A percentile compares a stretch with the other conserved stretches of the same genome.
phyloP scores from a whole-genome alignment of 805 yeast species.

The Nakazawaea populi region DNA sequence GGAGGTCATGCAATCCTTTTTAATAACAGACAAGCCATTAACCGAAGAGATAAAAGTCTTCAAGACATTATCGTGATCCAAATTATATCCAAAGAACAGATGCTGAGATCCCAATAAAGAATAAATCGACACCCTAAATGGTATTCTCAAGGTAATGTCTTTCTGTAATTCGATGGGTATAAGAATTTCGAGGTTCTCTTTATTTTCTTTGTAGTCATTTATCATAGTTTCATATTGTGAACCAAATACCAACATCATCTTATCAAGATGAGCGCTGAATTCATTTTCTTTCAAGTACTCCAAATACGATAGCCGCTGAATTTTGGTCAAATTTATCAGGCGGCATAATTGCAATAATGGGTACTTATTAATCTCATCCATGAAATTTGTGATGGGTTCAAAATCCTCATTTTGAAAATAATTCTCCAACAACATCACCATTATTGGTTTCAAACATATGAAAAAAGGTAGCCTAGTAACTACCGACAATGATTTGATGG shows the following conservation, averaged over 20 bases:
- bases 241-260: background rate
- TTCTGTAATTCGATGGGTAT: background rate
- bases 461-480: constrained; percentile 37
- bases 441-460: constrained; percentile 42
- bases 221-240: constrained; percentile 3
- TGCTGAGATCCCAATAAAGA: constrained; percentile 21
- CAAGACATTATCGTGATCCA: constrained; percentile 21
- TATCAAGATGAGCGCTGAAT: background rate
- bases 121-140: constrained; percentile 18
- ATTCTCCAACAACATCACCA: constrained; percentile 39
- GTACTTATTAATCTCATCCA: constrained; percentile 20
- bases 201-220: constrained; percentile 15
- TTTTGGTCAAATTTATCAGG: background rate
- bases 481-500: constrained; percentile 39
- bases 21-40: constrained; percentile 14
- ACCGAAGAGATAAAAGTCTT: constrained; percentile 15
- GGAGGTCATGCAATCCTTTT: background rate
- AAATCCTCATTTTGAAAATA: constrained; percentile 23
- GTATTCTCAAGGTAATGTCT: constrained; percentile 16
- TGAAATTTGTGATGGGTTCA: constrained; percentile 12
- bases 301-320: constrained; percentile 1
- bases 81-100: constrained; percentile 24
- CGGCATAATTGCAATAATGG: constrained; percentile 17
- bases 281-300: constrained; percentile 4
- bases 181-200: constrained; percentile 9